Conservation (phyloP, 306 rosid genomes). For the Cyclanthera cordifolia region DNA sequence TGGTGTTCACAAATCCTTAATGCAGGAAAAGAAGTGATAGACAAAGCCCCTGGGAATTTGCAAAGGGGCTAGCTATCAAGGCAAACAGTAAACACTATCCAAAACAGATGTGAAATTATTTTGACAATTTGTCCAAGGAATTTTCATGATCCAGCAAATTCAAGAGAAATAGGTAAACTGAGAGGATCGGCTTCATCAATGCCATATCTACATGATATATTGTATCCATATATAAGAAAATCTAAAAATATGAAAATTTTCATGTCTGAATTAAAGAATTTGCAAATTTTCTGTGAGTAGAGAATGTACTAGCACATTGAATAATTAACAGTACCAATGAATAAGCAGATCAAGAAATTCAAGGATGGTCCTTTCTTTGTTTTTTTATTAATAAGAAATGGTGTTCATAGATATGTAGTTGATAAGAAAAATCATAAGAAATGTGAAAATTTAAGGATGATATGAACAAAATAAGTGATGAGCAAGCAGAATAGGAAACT, state of each 20-base stretch:
- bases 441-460: not conserved
- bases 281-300: not conserved
- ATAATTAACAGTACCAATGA: not conserved
- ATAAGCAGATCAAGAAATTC: slow-evolving; percentile 2
- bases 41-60: not conserved
- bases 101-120: not conserved
- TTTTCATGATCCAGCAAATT: not conserved
- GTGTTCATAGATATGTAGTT: not conserved
- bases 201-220: not conserved
- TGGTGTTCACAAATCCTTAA: not conserved
- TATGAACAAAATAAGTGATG: slow-evolving; percentile 3
- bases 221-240: not conserved
- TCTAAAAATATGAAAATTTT: not conserved
- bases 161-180: not conserved
- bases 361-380: not conserved
- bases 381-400: not conserved
- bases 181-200: not conserved
- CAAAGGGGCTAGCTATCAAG: not conserved
- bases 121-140: not conserved
- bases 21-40: not conserved
- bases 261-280: not conserved
- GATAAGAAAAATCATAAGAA: not conserved
- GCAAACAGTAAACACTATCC: not conserved
- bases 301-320: not conserved
- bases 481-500: slow-evolving; percentile 2